Evolutionary conservation across 2,329 filamentous ascomycete genomes (phyloP), one percentile per base, ranked within the genome.

Genomic region (Sclerotinia subarctica): DNA sequence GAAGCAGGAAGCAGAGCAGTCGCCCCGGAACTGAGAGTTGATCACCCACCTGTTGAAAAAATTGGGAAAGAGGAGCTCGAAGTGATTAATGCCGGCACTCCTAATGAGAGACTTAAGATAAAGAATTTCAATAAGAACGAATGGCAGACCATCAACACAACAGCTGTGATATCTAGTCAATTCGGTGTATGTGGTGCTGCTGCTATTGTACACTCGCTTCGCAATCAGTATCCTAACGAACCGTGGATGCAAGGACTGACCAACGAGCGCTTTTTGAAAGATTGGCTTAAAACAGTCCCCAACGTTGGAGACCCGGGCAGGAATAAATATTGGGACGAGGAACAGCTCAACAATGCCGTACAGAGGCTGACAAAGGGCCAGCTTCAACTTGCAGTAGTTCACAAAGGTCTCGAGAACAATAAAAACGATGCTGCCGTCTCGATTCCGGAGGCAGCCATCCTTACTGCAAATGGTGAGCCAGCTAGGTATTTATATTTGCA

Each of bases 261-360:
- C 8, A 8, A 54, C 3, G 26, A 29, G n/a, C 2, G 0, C 0
- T 57, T 66, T 35, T 32, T 66, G 17, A 26, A 8, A 1, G 4
- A 26, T 15, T 66, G 32, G 24, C 1, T 66, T 7, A 29, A 66
- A 29, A n/a, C 38, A 11, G n/a, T 66, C 21, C 63, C 63, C 3
- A 57, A 1, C n/a, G 17, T 2, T 6, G 21, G 29, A 6, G 58
- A 65, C 15, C 0, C 13, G 4, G 5, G 1, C 5, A 32, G 63
- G 10, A 0, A 5, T 2, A 3, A 13, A 3, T 46, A 29, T 58
- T 57, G 32, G 5, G 63, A 66, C 6, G 51, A 44, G n/a, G 63
- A 66, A 11, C 42, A 66, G 17, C 42, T 66, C 17, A 46, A 66
- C 24, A 57, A 58, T 21, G 63, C 52, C 29, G n/a, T 66, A 4